Percentiles rank a stretch among this genome's conserved stretches.
Evolutionary conservation across 2,329 filamentous ascomycete species (phyloP).

Genomic region (Chaetothyriales sp.): DNA sequence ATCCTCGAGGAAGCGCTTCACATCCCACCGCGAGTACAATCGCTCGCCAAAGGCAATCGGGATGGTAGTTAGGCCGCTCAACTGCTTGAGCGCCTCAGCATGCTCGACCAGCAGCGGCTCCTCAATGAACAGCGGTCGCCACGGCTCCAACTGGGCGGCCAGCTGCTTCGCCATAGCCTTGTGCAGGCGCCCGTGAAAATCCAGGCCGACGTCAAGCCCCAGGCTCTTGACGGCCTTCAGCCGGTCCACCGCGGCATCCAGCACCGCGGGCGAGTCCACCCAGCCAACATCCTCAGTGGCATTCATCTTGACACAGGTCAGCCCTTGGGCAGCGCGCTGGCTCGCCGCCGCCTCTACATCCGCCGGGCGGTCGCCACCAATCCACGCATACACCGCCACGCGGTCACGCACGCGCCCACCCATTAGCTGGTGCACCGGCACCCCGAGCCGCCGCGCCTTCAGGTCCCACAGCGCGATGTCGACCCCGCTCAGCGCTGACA

Average conservation of each 20-base stretch:
- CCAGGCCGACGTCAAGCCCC: constrained; percentile 59
- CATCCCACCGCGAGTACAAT: constrained; percentile 56
- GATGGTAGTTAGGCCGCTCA: constrained; percentile 41
- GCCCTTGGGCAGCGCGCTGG: constrained; percentile 28
- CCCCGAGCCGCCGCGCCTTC: constrained; percentile 49
- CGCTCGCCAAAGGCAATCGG: constrained; percentile 60
- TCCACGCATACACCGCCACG: constrained; percentile 60
- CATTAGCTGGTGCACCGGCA: constrained; percentile 60
- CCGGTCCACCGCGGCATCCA: constrained; percentile 52
- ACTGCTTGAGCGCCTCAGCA: constrained; percentile 46
- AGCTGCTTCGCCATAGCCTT: constrained; percentile 65
- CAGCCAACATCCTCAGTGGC: constrained; percentile 58
- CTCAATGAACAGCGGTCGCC: constrained; percentile 57
- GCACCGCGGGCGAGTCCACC: constrained; percentile 55
- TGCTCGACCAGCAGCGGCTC: constrained; percentile 58
- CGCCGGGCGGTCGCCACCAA: constrained; percentile 53
- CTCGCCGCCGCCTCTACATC: constrained; percentile 51
- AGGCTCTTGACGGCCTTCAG: constrained; percentile 55
- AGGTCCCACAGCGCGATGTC: constrained; percentile 73
- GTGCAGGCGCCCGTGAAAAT: constrained; percentile 65
- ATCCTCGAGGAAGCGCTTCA: constrained; percentile 54
- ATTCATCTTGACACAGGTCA: constrained; percentile 53
- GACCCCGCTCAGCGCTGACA: constrained; percentile 63
- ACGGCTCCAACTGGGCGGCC: constrained; percentile 48
- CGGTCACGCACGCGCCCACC: constrained; percentile 59